Evolutionary conservation across 306 rosid genomes (phyloP).

Genomic region (Cyamopsis tetragonoloba): DNA sequence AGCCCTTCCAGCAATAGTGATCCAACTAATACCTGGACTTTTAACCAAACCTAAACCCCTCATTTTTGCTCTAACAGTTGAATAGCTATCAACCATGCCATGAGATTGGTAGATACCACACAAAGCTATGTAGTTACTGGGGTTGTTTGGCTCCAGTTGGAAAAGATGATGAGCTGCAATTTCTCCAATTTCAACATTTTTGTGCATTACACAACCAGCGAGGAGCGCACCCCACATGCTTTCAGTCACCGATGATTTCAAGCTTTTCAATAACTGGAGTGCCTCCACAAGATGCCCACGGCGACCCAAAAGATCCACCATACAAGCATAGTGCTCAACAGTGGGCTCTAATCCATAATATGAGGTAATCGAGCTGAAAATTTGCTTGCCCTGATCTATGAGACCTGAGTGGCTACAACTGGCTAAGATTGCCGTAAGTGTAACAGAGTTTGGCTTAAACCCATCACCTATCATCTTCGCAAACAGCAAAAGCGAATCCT

Average conservation of each 20-base stretch:
- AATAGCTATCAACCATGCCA: slow-evolving; percentile 31
- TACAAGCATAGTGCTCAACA: slow-evolving; percentile 71
- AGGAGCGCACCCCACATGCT: slow-evolving; percentile 86
- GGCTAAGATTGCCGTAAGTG: slow-evolving; percentile 58
- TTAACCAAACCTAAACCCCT: slow-evolving; percentile 51
- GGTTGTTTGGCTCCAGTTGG: slow-evolving; percentile 58
- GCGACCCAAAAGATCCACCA: slow-evolving; percentile 70
- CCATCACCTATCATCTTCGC: slow-evolving; percentile 47
- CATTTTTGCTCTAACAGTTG: slow-evolving; percentile 44
- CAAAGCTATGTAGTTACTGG: slow-evolving; percentile 65
- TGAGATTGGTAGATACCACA: slow-evolving; percentile 51
- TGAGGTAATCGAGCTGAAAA: slow-evolving; percentile 44
- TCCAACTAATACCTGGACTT: slow-evolving; percentile 74
- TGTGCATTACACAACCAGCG: slow-evolving; percentile 62
- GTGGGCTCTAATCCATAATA: slow-evolving; percentile 46
- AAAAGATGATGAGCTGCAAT: slow-evolving; percentile 57
- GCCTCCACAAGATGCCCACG: slow-evolving; percentile 59
- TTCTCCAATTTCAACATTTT: slow-evolving; percentile 67
- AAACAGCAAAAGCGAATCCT: slow-evolving; percentile 47
- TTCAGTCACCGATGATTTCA: slow-evolving; percentile 36
- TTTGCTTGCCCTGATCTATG: slow-evolving; percentile 48
- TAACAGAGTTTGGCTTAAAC: slow-evolving; percentile 49
- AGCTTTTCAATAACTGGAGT: slow-evolving; percentile 35
- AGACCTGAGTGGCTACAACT: slow-evolving; percentile 71
- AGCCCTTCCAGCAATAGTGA: slow-evolving; percentile 37